phyloP scores from a whole-genome alignment of 2,329 filamentous ascomycete species.

The Pseudogymnoascus pannorum region DNA sequence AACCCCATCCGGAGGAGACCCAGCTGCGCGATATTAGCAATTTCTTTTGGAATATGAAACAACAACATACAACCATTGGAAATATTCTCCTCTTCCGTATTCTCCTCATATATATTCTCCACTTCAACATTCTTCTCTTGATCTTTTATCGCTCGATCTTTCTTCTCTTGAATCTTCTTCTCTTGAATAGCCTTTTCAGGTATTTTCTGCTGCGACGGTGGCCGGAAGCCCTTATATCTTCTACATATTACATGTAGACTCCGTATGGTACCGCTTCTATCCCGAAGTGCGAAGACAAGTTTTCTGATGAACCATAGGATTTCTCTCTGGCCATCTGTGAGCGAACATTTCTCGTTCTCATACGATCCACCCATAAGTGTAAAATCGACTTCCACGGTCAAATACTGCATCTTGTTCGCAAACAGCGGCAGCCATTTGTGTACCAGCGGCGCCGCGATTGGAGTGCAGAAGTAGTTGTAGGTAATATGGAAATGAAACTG shows the following conservation, averaged over 20 bases:
- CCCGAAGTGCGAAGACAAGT: not conserved
- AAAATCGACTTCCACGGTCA: slow-evolving; percentile 28
- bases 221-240: not conserved
- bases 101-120: too few relatives aligned
- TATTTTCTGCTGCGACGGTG: not conserved
- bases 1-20: not conserved
- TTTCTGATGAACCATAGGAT: not conserved
- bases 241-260: not conserved
- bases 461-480: slow-evolving; percentile 20
- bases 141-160: too few relatives aligned
- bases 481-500: slow-evolving; percentile 28
- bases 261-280: not conserved
- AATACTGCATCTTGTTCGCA: slow-evolving; percentile 20
- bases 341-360: not conserved
- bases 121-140: too few relatives aligned
- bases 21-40: not conserved
- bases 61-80: not conserved
- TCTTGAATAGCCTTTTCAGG: not conserved
- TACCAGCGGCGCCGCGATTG: slow-evolving; percentile 22
- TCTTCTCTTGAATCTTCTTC: not conserved
- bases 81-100: too few relatives aligned
- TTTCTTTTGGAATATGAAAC: not conserved
- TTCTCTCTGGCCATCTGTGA: not conserved
- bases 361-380: slow-evolving; percentile 21
- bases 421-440: slow-evolving; percentile 22